Evolutionary conservation across 2,329 filamentous ascomycete species (phyloP).

Genomic region (Ramichloridium luteum): DNA sequence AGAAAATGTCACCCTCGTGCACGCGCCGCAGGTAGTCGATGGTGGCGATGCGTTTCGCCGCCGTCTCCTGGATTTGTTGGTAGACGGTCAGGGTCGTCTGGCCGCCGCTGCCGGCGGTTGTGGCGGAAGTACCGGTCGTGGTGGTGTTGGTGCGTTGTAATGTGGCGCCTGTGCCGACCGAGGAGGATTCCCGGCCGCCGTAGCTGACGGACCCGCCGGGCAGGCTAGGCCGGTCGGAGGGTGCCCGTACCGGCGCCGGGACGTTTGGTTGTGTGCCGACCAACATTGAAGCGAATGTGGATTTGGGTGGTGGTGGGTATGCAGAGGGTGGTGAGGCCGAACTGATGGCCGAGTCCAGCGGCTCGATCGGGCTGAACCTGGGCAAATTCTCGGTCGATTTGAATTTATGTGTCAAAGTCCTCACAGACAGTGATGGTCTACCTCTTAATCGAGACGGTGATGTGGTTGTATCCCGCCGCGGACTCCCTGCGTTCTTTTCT

Average conservation of each 20-base stretch:
- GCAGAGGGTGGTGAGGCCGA: no score
- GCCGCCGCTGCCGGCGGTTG: constrained; percentile 1
- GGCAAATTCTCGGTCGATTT: constrained; percentile 13
- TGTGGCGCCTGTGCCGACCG: not conserved
- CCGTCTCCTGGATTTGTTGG: constrained; percentile 67
- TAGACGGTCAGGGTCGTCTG: constrained; percentile 39
- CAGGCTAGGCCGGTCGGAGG: not conserved
- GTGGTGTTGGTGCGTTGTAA: constrained; percentile 4
- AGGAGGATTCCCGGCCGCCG: not conserved
- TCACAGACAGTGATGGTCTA: not conserved
- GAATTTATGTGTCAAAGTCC: constrained; percentile 11
- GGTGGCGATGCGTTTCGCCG: constrained; percentile 86
- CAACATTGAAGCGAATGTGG: constrained; percentile 9
- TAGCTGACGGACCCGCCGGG: constrained; percentile 3
- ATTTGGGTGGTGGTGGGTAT: constrained; percentile 3
- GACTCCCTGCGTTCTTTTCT: not conserved
- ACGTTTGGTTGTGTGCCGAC: constrained; percentile 6
- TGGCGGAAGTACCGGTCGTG: not conserved
- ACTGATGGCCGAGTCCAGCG: not conserved
- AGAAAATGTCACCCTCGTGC: constrained; percentile 88
- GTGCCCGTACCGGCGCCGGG: constrained; percentile 1
- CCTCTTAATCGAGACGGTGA: not conserved
- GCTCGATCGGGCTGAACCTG: constrained; percentile 1
- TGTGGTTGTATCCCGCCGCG: not conserved
- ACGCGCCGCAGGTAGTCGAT: constrained; percentile 86